Evolutionary conservation across 2,329 filamentous ascomycete genomes (phyloP), one percentile per base, ranked within the genome.

Genomic region (Penicillium hordei): DNA sequence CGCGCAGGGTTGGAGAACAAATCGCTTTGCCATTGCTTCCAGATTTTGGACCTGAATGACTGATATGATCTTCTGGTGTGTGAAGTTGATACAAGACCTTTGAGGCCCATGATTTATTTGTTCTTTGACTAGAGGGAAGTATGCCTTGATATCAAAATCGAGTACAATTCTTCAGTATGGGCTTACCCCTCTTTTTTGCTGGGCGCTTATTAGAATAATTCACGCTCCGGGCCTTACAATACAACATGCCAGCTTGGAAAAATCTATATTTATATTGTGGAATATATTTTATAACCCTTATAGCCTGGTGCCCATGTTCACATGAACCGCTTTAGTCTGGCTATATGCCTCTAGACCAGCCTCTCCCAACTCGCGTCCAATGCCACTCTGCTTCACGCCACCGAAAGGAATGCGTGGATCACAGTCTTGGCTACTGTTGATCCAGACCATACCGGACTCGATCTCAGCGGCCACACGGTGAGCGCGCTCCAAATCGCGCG

Each of bases 301-400:
- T 38, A 76, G 60, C 51, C 57, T 71, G 39, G 60, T 69, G 0
- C 75, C 74, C 71, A 77, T 66, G 48, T 77, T 77, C 5, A 77
- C 72, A 66, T 77, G 75, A 15, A 77, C 71, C 25, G 74, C 70
- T 67, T 77, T 77, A 5, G 71, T 64, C 63, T 77, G 75, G 10
- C 63, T 68, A 58, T 77, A 78, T 15, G 72, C 75, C 34, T 76
- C 74, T 48, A 78, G 52, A 4, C 75, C 75, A 52, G 75, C 75
- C 61, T 76, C 73, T 6, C 75, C 75, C 57, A 77, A 62, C 60
- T 84, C 79, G 21, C 81, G 69, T 0, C 83, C 82, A 68, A 85
- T 78, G 21, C 78, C 77, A 54, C 74, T 78, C 65, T 79, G 76
- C 67, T 79, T 79, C 19, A 79, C 75, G 49, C 77, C 77, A 21